Base-by-base conservation (phyloP, 1,284 basidiomycete species). In the Ganoderma leucocontextum region DNA sequence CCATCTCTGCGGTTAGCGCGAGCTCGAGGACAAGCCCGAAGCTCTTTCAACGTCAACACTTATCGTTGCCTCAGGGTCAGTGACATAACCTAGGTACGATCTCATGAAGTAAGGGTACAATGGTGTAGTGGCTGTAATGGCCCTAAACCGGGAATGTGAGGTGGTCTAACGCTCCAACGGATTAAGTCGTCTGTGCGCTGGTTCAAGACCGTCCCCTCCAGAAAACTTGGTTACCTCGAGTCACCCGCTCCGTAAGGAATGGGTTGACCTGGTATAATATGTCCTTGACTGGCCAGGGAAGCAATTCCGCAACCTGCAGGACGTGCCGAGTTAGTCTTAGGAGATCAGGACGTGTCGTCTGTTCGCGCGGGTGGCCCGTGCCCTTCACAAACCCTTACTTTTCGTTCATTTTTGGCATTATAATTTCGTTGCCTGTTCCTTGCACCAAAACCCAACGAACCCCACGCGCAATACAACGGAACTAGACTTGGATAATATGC, bases 131-230 rank as follows among this genome's bases (percentile, higher is more conserved):
- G 92, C 86, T 93, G 91, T 93, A 88, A 80, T 75, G 92, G 91
- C 91, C 89, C 87, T 82, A 84, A 89, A 75, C 82, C 83, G 88
- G 91, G 92, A 90, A 93, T 93, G 91, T 83, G 88, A 87, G 86
- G 80, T 81, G 87, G 89, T 88, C 85, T 76, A 74, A 74, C 67
- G 71, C 81, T 72, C 82, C 89, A 92, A 87, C 88, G 91, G 86
- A 59, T 72, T 72, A 78, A 80, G 80, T 80, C 85, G 82, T 82
- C 79, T 85, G 91, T 88, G 92, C 92, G 91, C 91, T 91, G 89
- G 89, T 93, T 93, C 92, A 90, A 93, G 90, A 86, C 90, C 85
- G 88, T 88, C 89, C 91, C 91, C 92, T 93, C 91, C 91, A 88
- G 92, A 93, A 92, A 93, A 93, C 90, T 93, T 93, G 91, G 92